phyloP scores from a whole-genome alignment of 331 rosid species.

The Rhamnella rubrinervis region DNA sequence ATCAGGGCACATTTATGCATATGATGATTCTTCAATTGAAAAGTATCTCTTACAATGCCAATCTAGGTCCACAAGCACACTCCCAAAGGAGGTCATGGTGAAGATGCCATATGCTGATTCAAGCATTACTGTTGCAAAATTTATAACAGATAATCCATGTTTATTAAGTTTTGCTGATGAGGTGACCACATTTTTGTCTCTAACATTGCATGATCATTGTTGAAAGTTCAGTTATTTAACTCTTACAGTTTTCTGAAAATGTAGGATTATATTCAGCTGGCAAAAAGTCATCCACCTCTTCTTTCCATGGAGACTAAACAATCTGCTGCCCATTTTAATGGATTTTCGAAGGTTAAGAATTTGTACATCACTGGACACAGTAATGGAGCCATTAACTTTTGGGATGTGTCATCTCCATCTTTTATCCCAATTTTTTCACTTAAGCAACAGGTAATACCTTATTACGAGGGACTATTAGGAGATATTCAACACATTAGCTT shows the following conservation, averaged over 20 bases:
- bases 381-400: slow-evolving; percentile 70
- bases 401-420: slow-evolving; percentile 80
- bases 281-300: slow-evolving; percentile 57
- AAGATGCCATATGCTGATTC: slow-evolving; percentile 77
- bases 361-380: slow-evolving; percentile 85
- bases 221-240: slow-evolving; percentile 8
- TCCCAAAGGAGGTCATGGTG: slow-evolving; percentile 68
- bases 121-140: slow-evolving; percentile 59
- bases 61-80: slow-evolving; percentile 56
- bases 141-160: slow-evolving; percentile 50
- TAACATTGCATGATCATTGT: neutral
- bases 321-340: slow-evolving; percentile 62
- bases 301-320: slow-evolving; percentile 57
- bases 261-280: slow-evolving; percentile 58
- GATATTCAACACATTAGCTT: too few species aligned
- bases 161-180: slow-evolving; percentile 44
- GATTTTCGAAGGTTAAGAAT: slow-evolving; percentile 66
- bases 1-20: slow-evolving; percentile 64
- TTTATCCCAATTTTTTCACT: slow-evolving; percentile 62
- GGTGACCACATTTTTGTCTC: slow-evolving; percentile 37
- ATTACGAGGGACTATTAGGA: too few species aligned
- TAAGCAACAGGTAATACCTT: slow-evolving; percentile 69
- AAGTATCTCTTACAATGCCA: slow-evolving; percentile 72
- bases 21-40: slow-evolving; percentile 66
- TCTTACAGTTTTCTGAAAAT: slow-evolving; percentile 16